Conservation (phyloP, 2,329 filamentous ascomycete species). For the Penicillium brasilianum region DNA sequence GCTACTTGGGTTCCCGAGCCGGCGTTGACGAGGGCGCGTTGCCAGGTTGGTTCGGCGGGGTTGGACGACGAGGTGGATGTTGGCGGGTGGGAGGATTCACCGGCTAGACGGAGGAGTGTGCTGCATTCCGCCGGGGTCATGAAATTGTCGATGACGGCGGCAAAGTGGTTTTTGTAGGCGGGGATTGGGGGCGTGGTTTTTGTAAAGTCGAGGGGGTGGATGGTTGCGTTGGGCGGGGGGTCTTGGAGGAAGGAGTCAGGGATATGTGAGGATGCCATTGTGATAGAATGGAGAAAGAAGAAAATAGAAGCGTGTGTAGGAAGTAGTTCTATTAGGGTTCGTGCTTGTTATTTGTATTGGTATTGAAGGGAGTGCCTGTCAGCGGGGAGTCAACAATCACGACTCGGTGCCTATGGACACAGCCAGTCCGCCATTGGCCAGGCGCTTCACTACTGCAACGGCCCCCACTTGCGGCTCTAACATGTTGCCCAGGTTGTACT, state of each 20-base stretch:
- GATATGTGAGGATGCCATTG: constrained; percentile 18
- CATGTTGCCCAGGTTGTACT: no score
- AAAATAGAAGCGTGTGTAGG: no score
- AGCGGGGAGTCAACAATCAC: background rate
- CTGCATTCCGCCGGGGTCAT: constrained; percentile 67
- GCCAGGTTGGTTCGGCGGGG: constrained; percentile 57
- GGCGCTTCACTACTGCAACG: background rate
- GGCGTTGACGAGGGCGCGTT: constrained; percentile 70
- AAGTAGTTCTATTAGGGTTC: background rate
- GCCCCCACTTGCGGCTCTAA: constrained; percentile 5
- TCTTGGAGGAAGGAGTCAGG: constrained; percentile 37
- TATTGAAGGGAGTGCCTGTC: background rate
- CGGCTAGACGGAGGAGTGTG: constrained; percentile 58
- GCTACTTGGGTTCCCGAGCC: constrained; percentile 66
- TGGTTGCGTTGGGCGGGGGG: constrained; percentile 50
- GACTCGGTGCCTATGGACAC: background rate
- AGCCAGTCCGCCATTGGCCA: background rate
- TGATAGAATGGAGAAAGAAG: background rate
- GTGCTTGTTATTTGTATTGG: background rate
- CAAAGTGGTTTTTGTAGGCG: constrained; percentile 61
- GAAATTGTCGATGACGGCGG: constrained; percentile 68
- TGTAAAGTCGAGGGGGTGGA: constrained; percentile 60
- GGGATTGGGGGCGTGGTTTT: constrained; percentile 52
- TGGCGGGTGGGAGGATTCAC: constrained; percentile 44
- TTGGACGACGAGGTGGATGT: background rate